Base-by-base conservation (phyloP, 345 rosid species). In the Melaleuca alternifolia region DNA sequence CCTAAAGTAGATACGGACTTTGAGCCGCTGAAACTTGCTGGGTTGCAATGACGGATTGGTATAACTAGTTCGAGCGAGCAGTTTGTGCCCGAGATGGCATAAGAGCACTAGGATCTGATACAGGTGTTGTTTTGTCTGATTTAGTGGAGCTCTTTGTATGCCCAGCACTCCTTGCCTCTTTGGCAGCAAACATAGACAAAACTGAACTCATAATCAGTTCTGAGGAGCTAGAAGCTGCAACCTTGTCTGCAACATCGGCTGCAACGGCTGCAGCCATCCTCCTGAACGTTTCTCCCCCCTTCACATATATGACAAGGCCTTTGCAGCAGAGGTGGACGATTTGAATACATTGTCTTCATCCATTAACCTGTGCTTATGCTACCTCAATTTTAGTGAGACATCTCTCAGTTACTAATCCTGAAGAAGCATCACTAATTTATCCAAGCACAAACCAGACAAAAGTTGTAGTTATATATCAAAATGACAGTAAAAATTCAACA, bases 181-280 rank as follows among this genome's bases (percentile, higher is more conserved):
- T 94, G 10, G 98, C 99, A 16, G 99, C 98, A 84, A 97, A 95
- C 85, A 98, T 89, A 33, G 98, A 97, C 48, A 97, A 93, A 85
- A 95, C 96, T 50, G 98, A 94, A 44, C 93, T 98, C 99, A 95
- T 96, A 83, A 97, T 96, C 95, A 97, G 88, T 83, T 95, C 97
- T 48, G 99, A 96, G 50, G 99, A 96, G 91, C 95, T 94, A 4
- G 98, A 97, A 50, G 99, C 95, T 54, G 98, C 89, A 82, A 95
- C 96, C 91, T 92, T 94, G 89, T 95, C 98, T 51, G 98, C 96
- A 88, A 97, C 97, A 95, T 96, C 96, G 5, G 41, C 41, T 41
- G 41, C 41, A 41, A 41, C 41, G 4, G 98, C 99, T 89, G 98
- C 99, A 87, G 99, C 93, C 2, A 93, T 94, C 90, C 90, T 93